Conservation (phyloP, 306 rosid species). For the Styphnolobium japonicum region DNA sequence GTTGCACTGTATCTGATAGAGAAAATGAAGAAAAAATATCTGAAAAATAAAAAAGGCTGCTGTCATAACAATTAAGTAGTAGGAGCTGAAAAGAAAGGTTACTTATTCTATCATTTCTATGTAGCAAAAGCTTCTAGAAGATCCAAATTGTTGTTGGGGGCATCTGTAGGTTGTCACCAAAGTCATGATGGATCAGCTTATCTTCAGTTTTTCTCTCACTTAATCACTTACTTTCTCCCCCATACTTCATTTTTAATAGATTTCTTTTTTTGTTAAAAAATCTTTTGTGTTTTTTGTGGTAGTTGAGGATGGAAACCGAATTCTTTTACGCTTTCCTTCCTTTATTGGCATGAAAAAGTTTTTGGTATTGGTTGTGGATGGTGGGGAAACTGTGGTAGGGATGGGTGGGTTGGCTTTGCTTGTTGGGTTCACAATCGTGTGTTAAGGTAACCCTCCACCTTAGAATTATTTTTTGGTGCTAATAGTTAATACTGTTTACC, state of each 20-base stretch:
- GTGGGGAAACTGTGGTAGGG: conserved; percentile 39
- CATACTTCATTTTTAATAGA: background rate
- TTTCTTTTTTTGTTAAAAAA: background rate
- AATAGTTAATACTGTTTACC: too few relatives aligned
- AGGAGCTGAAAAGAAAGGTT: conserved; percentile 45
- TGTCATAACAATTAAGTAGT: conserved; percentile 45
- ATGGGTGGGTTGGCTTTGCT: conserved; percentile 30
- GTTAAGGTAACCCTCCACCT: conserved; percentile 41
- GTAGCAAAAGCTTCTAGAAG: conserved; percentile 65
- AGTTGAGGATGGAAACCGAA: conserved; percentile 14
- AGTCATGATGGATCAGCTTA: conserved; percentile 55
- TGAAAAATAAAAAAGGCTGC: background rate
- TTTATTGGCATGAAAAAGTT: conserved; percentile 8
- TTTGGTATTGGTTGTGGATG: conserved; percentile 27
- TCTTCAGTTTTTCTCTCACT: background rate
- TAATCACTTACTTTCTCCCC: background rate
- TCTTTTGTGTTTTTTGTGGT: conserved; percentile 14
- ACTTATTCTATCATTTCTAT: conserved; percentile 22
- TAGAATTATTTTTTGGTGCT: too few relatives aligned
- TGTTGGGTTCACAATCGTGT: conserved; percentile 42
- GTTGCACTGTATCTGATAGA: background rate
- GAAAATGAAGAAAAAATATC: background rate
- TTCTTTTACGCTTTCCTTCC: conserved; percentile 2
- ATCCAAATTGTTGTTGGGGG: conserved; percentile 23
- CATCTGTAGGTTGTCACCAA: conserved; percentile 28